Evolutionary conservation across 2,329 filamentous ascomycete species (phyloP), one percentile per base, ranked within the genome.

Genomic region (Apiospora marii): DNA sequence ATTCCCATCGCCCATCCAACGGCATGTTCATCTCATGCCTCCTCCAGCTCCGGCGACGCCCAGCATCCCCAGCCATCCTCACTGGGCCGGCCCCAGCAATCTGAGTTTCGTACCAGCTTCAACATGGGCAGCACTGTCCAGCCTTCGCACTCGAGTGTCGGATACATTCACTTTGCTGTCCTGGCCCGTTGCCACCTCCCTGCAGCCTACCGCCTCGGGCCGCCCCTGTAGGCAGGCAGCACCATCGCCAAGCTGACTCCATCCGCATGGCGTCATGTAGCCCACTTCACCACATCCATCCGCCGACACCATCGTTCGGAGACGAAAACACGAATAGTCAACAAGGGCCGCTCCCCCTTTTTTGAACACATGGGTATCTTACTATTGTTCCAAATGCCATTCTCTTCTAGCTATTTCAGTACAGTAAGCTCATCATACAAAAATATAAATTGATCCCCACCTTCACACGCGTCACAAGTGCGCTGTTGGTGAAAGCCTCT

Each of bases 361-460:
- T 44, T 24, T 12, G 27, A 22, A 46, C 67, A 22, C 67, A 68
- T 64, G 58, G 58, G 58, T 64, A 64, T 64, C 58, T 64, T 64
- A 64, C 22, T 64, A 64, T 64, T 64, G 6, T 64, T 64, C 58
- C 34, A 64, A 64, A 37, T 64, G 34, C 58, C 72, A 72, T 73
- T 74, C 53, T 61, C 30, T 10, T 70, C 68, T 74, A 75, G 77
- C 77, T 80, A 80, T 78, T 76, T 79, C 58, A 74, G 46, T 80
- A 80, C 78, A 80, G 80, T 80, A 76, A 81, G 78, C 77, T 78
- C 74, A 72, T 77, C 75, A 71, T 73, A 77, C 73, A 76, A 41
- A 70, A 74, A 69, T 19, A 53, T 43, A 68, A 53, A 53, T 34
- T 41, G 70, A 53, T n/a, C 34, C 49, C 69, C 69, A 64, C 70